Base-by-base conservation (phyloP, 352 stramenopile genomes). In the Peronospora destructor region DNA sequence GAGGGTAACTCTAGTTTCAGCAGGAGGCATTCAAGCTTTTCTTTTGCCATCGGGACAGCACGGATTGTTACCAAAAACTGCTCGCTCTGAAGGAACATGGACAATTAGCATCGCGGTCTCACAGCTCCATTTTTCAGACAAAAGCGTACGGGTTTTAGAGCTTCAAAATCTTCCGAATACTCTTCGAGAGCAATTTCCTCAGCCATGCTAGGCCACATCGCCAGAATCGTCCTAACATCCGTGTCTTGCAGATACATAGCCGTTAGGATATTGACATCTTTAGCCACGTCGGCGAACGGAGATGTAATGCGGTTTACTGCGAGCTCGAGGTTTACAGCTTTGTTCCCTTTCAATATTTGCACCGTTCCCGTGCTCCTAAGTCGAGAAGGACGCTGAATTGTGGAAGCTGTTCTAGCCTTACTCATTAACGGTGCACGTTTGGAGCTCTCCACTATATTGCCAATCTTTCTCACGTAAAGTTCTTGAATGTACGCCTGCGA, bases 191-290 rank as follows among this genome's bases (percentile, higher is more conserved):
- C 36, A 13, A 48, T 44, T 33, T 65, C 37, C 14, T 69, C 61
- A 13, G 41, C 50, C 23, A 53, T 40, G 28, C 52, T 69, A 9
- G 61, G 61, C 61, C 61, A 69, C 61, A 69, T 66, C 2, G 61
- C 45, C 25, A 69, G 25, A 29, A 69, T 56, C 6, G 61, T 63
- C 30, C 53, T 66, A 25, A 69, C 56, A 10, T 64, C 52, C 11
- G 56, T 59, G 25, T 50, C 61, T 45, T 55, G 36, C 2, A 69
- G 17, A 39, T 64, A 65, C 33, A 57, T 53, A 9, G 55, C 61
- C 17, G 55, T 63, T n/a, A 69, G 40, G 5, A 62, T 37, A 28
- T 62, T 56, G 1, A 69, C 6, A 33, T 69, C 61, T 16, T 60
- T 46, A 0, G 61, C 61, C 12, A 69, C 50, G 2, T 49, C 14